Evolutionary conservation across 257 asterid species (phyloP), one percentile per base, ranked within the genome.

Genomic region (Leptodermis oblonga): DNA sequence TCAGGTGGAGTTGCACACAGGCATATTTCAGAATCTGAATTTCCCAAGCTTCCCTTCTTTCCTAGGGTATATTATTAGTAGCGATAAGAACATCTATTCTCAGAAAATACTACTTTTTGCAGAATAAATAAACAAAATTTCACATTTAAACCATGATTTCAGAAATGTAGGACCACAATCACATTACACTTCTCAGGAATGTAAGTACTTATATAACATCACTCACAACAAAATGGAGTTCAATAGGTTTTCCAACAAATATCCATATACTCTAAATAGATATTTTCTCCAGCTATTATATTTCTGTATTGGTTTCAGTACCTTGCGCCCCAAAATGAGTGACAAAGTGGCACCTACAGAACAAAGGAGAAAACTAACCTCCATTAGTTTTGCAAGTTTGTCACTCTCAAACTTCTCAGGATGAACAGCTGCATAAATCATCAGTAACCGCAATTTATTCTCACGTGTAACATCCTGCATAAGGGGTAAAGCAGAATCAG

Each of bases 351-450:
- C 7, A 1, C 49, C 17, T 65, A 5, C 13, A 59, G 37, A 42
- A 49, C 43, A 31, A 61, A 15, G 36, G 42, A 15, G 20, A 41
- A 48, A 22, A 45, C 72, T 43, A 66, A 91, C 99, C 97, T 94
- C 99, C 97, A 94, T 83, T 54, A 94, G 72, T 80, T 94, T 91
- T 63, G 88, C 82, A 77, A 94, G 83, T 84, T 88, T 91, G 76
- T 76, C 97, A 70, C 90, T 90, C 76, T 91, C 98, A 73, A 91
- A 89, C 83, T 91, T 94, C 83, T 91, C 96, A 72, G 99, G 99
- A 83, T 89, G 83, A 73, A 82, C 81, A 45, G 97, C 90, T 49
- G 96, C 99, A 89, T 94, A 94, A 73, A 91, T 89, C 99, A 94
- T 94, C 87, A 94, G 78, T 66, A 94, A 78, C 53, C 99, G 90